Base-by-base conservation (phyloP, 371 early-diverging fungal genomes). In the Lichtheimia hyalospora region DNA sequence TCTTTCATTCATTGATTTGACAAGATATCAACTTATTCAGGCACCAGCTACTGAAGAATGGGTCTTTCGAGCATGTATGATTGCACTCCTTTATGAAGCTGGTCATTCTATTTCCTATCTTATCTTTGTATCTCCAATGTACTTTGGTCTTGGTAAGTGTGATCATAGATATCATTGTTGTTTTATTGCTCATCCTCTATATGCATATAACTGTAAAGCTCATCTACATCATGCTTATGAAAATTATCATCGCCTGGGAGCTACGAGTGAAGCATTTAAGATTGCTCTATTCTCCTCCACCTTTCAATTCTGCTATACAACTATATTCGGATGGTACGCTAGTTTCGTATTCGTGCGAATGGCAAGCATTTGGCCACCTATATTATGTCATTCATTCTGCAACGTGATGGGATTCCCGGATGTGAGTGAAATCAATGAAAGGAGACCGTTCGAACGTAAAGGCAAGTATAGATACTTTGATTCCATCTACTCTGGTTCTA, bases 351-450 rank as follows among this genome's bases (percentile, higher is more conserved):
- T 87, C 49, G 21, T 87, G 23, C 74, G 85, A 24, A 77, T 76
- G 1, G 81, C 84, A 24, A 73, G 57, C 28, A 13, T 84, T 1
- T 55, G 63, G 69, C 54, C 72, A 18, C 62, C 69, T 49, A 69
- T 86, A 8, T 24, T 80, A 10, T 69, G 76, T 21, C 90, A 90
- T 66, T 65, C 80, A 20, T 82, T 90, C 51, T 87, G 88, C 70
- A 90, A 90, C 60, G 63, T 74, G 10, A 83, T 86, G 82, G 90
- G 90, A 12, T 81, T 88, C 52, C 90, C 90, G 1, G 79, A 81
- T 61, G 18, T 83, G 1, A 56, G 58, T 16, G 63, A 58, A 8
- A 64, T 75, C 7, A 25, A 66, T 41, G 63, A 49, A 12, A 39
- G 46, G 28, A 14, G 27, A 41, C 24, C 59, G 2, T 34, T 18